These are phyloP conservation scores for Phytopythium aichiense DNA, from an alignment of 352 stramenopile genomes.

Conservation along the genomic window DNA sequence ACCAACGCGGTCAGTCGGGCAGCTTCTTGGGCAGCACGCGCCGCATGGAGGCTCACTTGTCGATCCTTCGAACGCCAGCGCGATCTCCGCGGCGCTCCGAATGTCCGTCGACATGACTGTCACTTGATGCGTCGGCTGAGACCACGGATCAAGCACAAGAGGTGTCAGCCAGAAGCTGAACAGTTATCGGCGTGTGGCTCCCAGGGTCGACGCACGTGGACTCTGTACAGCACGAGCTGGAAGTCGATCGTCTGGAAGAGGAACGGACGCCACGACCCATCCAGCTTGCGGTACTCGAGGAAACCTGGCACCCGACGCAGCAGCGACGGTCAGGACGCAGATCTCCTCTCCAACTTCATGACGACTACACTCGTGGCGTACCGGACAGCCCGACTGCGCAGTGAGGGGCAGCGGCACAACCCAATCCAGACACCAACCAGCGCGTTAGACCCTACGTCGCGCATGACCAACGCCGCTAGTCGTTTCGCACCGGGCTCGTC, in stretches of 20 bases:
- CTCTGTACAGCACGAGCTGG: slow-evolving; percentile 64
- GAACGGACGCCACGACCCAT: slow-evolving; percentile 69
- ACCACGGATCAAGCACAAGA: neutral
- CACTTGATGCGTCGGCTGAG: slow-evolving; percentile 63
- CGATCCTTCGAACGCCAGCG: slow-evolving; percentile 28
- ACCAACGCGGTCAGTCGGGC: slow-evolving; percentile 2
- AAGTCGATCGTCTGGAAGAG: slow-evolving; percentile 72
- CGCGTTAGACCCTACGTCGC: neutral
- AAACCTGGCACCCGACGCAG: slow-evolving; percentile 25
- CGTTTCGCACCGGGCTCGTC: slow-evolving; percentile 25
- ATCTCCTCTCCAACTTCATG: neutral
- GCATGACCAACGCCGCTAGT: neutral
- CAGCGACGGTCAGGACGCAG: neutral
- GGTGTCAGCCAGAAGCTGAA: neutral
- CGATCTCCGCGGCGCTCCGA: slow-evolving; percentile 52
- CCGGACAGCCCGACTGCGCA: slow-evolving; percentile 4
- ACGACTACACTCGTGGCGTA: neutral
- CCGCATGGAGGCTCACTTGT: slow-evolving; percentile 6
- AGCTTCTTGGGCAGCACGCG: neutral
- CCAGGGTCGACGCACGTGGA: slow-evolving; percentile 38
- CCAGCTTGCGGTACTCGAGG: slow-evolving; percentile 66
- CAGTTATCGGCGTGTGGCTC: neutral
- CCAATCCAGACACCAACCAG: neutral
- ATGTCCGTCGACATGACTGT: slow-evolving; percentile 72
- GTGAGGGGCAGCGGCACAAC: neutral